Base-by-base conservation (phyloP, 257 asterid species). In the Lantana camara region DNA sequence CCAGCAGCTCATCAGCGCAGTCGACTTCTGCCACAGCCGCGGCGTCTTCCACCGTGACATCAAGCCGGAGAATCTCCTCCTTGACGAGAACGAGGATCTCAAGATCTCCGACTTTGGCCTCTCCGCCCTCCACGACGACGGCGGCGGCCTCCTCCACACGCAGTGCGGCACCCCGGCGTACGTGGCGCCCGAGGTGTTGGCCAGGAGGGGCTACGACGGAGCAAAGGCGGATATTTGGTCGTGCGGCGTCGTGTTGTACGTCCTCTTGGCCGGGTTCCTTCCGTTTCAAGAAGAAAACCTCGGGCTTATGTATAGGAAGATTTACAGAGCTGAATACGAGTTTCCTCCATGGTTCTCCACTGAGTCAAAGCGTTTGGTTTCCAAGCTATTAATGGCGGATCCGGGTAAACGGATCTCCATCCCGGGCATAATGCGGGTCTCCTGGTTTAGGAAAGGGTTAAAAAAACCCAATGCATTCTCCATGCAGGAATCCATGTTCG, bases 111-210 rank as follows among this genome's bases (percentile, higher is more conserved):
- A 85, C 65, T 85, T 85, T n/a, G 89, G 93, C 7, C 46, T 85
- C 62, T 82, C 87, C 1, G 88, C 82, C 2, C 45, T 82, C 69
- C 84, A 74, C 17, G 81, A 74, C 70, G 77, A 73, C 2, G 21
- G 24, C 16, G 83, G 60, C 13, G 84, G 79, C 0, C 80, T 85
- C 41, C 82, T 85, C 34, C 93, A 82, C 61, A 85, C 93, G 12
- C 83, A 72, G 37, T 85, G 92, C 17, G 86, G 88, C 5, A 82
- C 88, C 0, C 92, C 84, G 22, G 86, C 86, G 40, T 85, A 85
- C 50, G 46, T 85, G 5, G 81, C 92, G 37, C 92, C 92, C 24
- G 89, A 85, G 76, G 84, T 85, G 7, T 16, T 85, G 15, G 27
- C 42, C 23, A 57, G 7, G 41, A 77, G 77, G 49, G 92, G 92